Conservation (phyloP, 2,329 filamentous ascomycete genomes). For the Phaeoacremonium minimum region DNA sequence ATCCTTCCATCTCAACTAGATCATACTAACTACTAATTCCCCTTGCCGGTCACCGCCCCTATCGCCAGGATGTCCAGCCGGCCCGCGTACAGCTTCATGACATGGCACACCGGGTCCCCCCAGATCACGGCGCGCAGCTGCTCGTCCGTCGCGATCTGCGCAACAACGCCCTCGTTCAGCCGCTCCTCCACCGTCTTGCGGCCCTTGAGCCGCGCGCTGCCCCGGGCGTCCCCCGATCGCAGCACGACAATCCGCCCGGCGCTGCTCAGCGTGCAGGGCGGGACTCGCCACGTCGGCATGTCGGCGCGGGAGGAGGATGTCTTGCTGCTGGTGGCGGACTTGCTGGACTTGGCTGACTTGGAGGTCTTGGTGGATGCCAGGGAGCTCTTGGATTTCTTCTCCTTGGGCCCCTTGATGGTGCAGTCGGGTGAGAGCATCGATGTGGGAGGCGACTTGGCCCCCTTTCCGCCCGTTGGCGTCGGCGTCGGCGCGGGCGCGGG, state of each 20-base stretch:
- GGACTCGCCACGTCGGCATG: constrained; percentile 58
- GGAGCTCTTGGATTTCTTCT: constrained; percentile 20
- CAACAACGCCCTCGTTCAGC: constrained; percentile 59
- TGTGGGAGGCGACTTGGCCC: constrained; percentile 3
- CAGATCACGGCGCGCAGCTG: constrained; percentile 68
- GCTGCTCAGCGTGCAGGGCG: constrained; percentile 62
- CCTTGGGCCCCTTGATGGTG: constrained; percentile 10
- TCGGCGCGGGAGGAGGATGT: constrained; percentile 10
- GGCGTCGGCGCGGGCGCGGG: constrained; percentile 40
- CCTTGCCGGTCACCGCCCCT: constrained; percentile 61
- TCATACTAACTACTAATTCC: no score
- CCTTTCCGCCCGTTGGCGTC: constrained; percentile 1
- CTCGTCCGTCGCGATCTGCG: constrained; percentile 64
- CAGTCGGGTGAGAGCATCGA: constrained; percentile 10
- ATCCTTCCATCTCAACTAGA: no score
- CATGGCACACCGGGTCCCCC: constrained; percentile 76
- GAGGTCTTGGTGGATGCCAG: constrained; percentile 19
- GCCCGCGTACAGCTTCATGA: constrained; percentile 73
- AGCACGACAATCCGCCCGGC: constrained; percentile 67
- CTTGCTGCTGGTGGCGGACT: constrained; percentile 1
- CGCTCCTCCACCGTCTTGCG: constrained; percentile 45
- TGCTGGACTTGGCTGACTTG: constrained; percentile 17
- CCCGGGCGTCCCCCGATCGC: constrained; percentile 40
- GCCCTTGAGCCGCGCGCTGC: constrained; percentile 27
- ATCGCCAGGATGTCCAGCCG: constrained; percentile 69